These are phyloP conservation scores for Mortierella sp. DNA, from an alignment of 371 early-diverging fungal genomes.

Conservation along the genomic window DNA sequence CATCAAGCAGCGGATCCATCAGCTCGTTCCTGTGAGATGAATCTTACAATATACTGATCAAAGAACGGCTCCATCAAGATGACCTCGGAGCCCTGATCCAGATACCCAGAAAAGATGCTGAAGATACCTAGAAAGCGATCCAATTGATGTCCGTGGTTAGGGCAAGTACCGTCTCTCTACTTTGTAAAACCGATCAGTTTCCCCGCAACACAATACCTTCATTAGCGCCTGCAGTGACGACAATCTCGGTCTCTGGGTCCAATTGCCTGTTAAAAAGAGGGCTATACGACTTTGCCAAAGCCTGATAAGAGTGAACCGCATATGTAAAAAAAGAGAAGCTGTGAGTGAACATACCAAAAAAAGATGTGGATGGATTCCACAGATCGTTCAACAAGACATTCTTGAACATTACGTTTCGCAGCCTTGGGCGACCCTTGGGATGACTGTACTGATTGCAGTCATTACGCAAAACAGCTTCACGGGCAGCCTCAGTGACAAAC, in stretches of 20 bases:
- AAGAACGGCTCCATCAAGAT: conserved; percentile 95
- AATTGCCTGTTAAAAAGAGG: conserved; percentile 73
- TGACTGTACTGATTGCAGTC: conserved; percentile 89
- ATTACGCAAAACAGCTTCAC: conserved; percentile 69
- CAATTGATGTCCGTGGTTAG: conserved; percentile 7
- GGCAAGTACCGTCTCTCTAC: not conserved
- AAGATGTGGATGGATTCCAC: no score
- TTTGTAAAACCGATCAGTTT: no score
- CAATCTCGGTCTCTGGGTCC: conserved; percentile 84
- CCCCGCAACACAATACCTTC: conserved; percentile 68
- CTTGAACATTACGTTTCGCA: conserved; percentile 71
- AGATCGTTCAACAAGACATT: no score
- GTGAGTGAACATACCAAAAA: no score
- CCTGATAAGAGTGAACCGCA: conserved; percentile 53
- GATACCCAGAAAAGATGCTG: conserved; percentile 79
- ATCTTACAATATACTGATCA: conserved; percentile 91
- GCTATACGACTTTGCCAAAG: conserved; percentile 81
- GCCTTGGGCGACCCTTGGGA: conserved; percentile 82
- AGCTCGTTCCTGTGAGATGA: no score
- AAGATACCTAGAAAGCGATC: conserved; percentile 70
- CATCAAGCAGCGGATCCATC: no score
- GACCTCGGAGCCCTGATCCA: conserved; percentile 87
- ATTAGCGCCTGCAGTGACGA: conserved; percentile 94
- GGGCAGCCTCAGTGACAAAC: conserved; percentile 88
- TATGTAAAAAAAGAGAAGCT: not conserved